These are phyloP conservation scores for Starmera caribaea DNA, from an alignment of 805 yeast species.

Conservation along the genomic window DNA sequence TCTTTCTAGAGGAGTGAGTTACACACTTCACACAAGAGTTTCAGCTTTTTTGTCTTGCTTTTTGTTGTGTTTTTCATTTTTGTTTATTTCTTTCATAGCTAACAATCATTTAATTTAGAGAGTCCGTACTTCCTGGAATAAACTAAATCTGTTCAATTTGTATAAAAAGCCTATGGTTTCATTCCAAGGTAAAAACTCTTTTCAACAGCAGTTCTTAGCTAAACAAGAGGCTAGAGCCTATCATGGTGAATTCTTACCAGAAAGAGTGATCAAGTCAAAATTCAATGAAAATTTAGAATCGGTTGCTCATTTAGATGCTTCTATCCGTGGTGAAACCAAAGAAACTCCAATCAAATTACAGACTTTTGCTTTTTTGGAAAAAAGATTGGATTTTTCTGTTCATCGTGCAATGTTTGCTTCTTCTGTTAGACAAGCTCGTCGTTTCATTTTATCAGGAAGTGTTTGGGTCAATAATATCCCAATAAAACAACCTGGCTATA, in stretches of 20 bases:
- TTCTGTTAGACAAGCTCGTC: constrained; percentile 88
- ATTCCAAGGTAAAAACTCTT: constrained; percentile 58
- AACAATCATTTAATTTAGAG: constrained; percentile 19
- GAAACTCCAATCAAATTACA: constrained; percentile 80
- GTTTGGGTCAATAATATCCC: constrained; percentile 80
- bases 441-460: constrained; percentile 69
- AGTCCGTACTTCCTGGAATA: constrained; percentile 86
- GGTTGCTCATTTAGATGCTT: constrained; percentile 83
- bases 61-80: not conserved
- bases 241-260: constrained; percentile 91
- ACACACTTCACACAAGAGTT: too few species aligned
- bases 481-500: constrained; percentile 71
- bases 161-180: constrained; percentile 57
- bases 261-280: constrained; percentile 63
- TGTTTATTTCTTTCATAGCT: not conserved
- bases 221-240: constrained; percentile 89
- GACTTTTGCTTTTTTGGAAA: constrained; percentile 81
- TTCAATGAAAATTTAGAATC: constrained; percentile 67
- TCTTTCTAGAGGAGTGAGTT: constrained; percentile 40
- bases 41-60: not conserved
- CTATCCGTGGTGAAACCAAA: constrained; percentile 48
- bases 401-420: constrained; percentile 92
- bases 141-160: constrained; percentile 80
- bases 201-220: constrained; percentile 86
- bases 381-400: constrained; percentile 80